Percentiles rank a stretch among this genome's conserved stretches.
These are phyloP conservation scores for Penicillium diatomitis DNA, from an alignment of 495 filamentous ascomycete species.

Conservation along the genomic window DNA sequence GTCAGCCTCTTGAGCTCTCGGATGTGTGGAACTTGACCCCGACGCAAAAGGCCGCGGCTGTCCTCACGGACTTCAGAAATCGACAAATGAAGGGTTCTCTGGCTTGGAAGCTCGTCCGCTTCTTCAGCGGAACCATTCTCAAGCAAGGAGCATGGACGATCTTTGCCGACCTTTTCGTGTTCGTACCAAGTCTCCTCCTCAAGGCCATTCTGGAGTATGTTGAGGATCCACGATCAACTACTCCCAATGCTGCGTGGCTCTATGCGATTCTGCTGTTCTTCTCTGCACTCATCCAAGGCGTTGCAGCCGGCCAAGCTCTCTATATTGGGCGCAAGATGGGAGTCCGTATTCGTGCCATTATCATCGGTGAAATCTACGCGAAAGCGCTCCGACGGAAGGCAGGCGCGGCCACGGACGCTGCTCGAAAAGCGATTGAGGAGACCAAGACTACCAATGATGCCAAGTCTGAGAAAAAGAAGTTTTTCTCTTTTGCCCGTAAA, in stretches of 20 bases:
- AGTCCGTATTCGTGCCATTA: conserved; percentile 84
- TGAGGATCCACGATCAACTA: conserved; percentile 68
- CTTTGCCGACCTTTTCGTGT: conserved; percentile 70
- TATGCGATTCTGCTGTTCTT: conserved; percentile 85
- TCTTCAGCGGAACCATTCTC: conserved; percentile 70
- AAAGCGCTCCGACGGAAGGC: conserved; percentile 93
- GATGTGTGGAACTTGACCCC: conserved; percentile 89
- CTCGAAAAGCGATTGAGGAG: conserved; percentile 35
- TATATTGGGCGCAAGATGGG: conserved; percentile 92
- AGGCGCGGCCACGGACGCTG: conserved; percentile 55
- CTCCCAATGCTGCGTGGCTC: conserved; percentile 88
- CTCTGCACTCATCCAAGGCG: conserved; percentile 65
- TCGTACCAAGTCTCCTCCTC: conserved; percentile 83
- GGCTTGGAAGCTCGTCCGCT: conserved; percentile 70
- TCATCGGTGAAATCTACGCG: conserved; percentile 95
- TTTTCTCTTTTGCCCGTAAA: conserved; percentile 49
- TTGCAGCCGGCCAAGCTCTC: conserved; percentile 78
- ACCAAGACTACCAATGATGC: conserved; percentile 11
- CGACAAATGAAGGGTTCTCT: conserved; percentile 75
- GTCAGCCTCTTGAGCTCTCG: conserved; percentile 67
- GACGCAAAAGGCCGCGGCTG: conserved; percentile 72
- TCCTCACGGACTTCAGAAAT: conserved; percentile 76
- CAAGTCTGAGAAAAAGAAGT: conserved; percentile 39
- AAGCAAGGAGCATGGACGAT: conserved; percentile 74
- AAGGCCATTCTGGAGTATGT: conserved; percentile 89